phyloP scores from a whole-genome alignment of 768 basidiomycete genomes.

The Kwoniella dendrophila region DNA sequence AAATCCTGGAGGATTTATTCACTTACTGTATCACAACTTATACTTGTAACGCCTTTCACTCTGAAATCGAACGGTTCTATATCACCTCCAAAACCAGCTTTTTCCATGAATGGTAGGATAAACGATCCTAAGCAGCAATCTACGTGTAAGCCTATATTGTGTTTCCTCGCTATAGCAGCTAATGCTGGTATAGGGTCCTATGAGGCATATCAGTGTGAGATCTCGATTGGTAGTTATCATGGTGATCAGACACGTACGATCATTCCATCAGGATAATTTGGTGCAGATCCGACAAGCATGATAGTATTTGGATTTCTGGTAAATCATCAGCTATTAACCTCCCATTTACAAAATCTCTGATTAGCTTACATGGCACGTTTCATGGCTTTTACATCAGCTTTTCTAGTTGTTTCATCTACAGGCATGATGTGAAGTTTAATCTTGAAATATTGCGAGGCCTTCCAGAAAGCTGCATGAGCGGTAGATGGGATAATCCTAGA shows the following conservation, averaged over 20 bases:
- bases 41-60: constrained; percentile 85
- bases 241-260: constrained; percentile 52
- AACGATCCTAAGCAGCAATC: constrained; percentile 95
- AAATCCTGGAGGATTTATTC: constrained; percentile 1
- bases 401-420: constrained; percentile 73
- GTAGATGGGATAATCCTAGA: constrained; percentile 76
- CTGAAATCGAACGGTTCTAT: constrained; percentile 83
- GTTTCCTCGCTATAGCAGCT: constrained; percentile 68
- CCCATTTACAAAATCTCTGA: neutral
- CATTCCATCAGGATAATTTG: constrained; percentile 58
- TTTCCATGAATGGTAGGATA: constrained; percentile 88
- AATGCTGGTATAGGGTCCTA: constrained; percentile 81
- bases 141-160: constrained; percentile 86
- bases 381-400: constrained; percentile 74
- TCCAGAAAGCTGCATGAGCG: constrained; percentile 94
- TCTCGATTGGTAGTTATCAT: neutral
- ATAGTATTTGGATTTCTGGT: constrained; percentile 83
- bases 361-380: constrained; percentile 79
- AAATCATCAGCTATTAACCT: neutral
- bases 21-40: constrained; percentile 74
- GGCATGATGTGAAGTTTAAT: constrained; percentile 89
- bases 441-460: constrained; percentile 81
- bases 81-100: constrained; percentile 63
- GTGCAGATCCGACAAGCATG: constrained; percentile 83
- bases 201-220: constrained; percentile 55